Conservation (phyloP, 257 asterid genomes). For the Asclepias syriaca region DNA sequence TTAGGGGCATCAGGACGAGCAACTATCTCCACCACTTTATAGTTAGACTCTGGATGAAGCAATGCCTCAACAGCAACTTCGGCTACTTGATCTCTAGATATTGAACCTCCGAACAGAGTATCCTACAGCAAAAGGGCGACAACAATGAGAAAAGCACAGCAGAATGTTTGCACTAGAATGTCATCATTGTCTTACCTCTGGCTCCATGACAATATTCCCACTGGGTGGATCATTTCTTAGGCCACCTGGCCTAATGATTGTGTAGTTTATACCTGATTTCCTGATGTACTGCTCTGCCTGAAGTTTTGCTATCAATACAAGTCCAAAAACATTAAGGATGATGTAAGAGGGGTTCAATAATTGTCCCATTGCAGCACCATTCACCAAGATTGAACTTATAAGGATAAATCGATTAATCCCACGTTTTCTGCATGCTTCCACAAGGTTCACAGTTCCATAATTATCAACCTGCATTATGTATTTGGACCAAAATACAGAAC, state of each 20-base stretch:
- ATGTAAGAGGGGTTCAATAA: constrained; percentile 80
- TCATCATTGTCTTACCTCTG: constrained; percentile 53
- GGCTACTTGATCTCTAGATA: constrained; percentile 92
- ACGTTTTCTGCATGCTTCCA: constrained; percentile 80
- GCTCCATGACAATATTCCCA: constrained; percentile 89
- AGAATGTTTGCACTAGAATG: too few species aligned
- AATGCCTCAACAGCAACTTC: constrained; percentile 90
- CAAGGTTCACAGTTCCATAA: constrained; percentile 89
- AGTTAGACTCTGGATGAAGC: constrained; percentile 55
- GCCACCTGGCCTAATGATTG: constrained; percentile 93
- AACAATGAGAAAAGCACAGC: neutral
- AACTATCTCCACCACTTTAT: constrained; percentile 88
- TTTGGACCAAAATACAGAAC: neutral
- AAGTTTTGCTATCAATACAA: constrained; percentile 83
- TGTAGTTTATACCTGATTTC: constrained; percentile 91
- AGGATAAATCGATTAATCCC: constrained; percentile 77
- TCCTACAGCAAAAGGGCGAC: constrained; percentile 37
- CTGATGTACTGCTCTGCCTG: constrained; percentile 82
- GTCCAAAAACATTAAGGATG: constrained; percentile 79
- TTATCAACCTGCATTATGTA: constrained; percentile 66
- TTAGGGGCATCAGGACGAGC: constrained; percentile 71
- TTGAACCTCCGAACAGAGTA: constrained; percentile 75
- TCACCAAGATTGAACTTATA: constrained; percentile 82
- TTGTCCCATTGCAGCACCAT: constrained; percentile 99
- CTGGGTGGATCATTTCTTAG: constrained; percentile 72